Conservation (phyloP, 176 grass and related monocot species). For the Pontederia crassipes region DNA sequence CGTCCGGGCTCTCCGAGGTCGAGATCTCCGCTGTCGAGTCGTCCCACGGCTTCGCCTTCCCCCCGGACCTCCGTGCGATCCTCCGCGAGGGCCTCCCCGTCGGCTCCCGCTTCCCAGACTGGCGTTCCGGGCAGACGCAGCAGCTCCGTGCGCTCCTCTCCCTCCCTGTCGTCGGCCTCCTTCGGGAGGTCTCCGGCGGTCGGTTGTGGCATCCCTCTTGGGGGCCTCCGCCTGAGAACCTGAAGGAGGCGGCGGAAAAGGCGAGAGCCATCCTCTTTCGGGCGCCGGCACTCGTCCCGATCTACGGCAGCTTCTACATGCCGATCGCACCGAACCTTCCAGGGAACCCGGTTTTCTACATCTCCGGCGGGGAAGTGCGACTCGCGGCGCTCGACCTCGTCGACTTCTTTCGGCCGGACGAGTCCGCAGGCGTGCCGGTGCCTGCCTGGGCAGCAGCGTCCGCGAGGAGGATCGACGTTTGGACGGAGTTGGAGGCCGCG, state of each 20-base stretch:
- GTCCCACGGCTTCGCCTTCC: conserved; percentile 8
- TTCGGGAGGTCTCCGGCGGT: not conserved
- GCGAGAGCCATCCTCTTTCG: not conserved
- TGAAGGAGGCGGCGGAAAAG: not conserved
- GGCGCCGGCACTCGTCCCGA: conserved; percentile 16
- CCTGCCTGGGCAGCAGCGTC: conserved; percentile 9
- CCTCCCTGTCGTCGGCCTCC: conserved; percentile 4
- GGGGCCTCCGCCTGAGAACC: not conserved
- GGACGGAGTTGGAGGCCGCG: conserved; percentile 12
- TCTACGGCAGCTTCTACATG: conserved; percentile 18
- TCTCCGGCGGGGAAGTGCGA: conserved; percentile 1
- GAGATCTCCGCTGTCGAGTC: conserved; percentile 9
- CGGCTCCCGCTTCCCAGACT: conserved; percentile 16
- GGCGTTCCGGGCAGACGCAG: conserved; percentile 13
- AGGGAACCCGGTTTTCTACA: conserved; percentile 18
- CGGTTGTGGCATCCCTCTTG: not conserved
- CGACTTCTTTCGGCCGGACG: conserved; percentile 12
- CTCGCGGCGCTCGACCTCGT: conserved; percentile 5
- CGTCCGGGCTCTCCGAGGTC: not conserved
- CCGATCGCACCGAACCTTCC: not conserved
- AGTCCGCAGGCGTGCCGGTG: not conserved
- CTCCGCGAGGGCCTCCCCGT: conserved; percentile 19
- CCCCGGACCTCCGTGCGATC: conserved; percentile 10
- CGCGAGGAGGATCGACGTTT: conserved; percentile 14
- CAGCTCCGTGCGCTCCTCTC: conserved; percentile 6